These are phyloP conservation scores for Penicillium silybi DNA, from an alignment of 495 filamentous ascomycete genomes.

Conservation along the genomic window DNA sequence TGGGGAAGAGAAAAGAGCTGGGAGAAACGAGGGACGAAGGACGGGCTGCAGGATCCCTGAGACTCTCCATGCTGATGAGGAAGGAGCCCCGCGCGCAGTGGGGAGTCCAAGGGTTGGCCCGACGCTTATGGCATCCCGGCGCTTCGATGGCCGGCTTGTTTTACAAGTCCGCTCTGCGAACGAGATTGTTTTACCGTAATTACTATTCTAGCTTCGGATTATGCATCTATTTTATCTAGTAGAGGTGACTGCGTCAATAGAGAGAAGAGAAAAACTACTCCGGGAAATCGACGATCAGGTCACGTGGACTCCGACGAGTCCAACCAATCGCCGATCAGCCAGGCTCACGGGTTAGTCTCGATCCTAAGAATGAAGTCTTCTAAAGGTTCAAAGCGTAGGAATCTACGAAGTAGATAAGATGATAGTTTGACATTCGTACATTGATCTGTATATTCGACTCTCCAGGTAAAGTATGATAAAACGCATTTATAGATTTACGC, in stretches of 20 bases:
- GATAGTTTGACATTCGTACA: no score
- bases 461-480: no score
- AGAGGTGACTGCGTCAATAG: background rate
- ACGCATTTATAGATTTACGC: no score
- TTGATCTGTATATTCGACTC: no score
- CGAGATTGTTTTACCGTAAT: background rate
- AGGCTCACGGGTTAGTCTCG: background rate
- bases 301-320: background rate
- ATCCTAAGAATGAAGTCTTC: no score
- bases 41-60: conserved; percentile 19
- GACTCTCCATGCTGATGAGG: conserved; percentile 27
- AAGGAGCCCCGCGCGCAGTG: conserved; percentile 24
- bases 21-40: conserved; percentile 38
- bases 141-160: background rate
- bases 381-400: no score
- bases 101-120: conserved; percentile 9
- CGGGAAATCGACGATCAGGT: background rate
- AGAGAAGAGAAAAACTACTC: background rate
- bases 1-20: conserved; percentile 33
- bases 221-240: background rate
- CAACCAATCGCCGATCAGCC: background rate
- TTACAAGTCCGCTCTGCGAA: background rate
- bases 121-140: conserved; percentile 9
- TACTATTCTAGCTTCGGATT: background rate
- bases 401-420: no score